phyloP scores from a whole-genome alignment of 306 rosid genomes.

The Potentilla sterilis region DNA sequence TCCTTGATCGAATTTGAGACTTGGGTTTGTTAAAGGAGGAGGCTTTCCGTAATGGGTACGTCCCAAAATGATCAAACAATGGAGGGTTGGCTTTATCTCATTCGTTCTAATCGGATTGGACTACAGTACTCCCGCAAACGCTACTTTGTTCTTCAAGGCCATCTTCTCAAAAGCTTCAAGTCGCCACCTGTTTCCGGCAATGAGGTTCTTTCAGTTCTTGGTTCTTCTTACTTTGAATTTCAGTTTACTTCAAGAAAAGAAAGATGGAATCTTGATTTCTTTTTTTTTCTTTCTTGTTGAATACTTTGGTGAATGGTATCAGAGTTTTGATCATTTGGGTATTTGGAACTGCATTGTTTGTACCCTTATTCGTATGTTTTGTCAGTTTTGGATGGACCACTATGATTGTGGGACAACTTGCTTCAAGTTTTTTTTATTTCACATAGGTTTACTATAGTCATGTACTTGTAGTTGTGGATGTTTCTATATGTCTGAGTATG shows the following conservation, averaged over 20 bases:
- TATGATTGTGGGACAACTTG: neutral
- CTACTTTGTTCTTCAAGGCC: conserved; percentile 63
- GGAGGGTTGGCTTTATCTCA: conserved; percentile 80
- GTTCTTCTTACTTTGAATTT: neutral
- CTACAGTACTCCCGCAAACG: conserved; percentile 72
- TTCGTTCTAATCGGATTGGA: conserved; percentile 69
- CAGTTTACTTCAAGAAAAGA: neutral
- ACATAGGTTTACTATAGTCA: too few relatives aligned
- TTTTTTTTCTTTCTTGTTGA: neutral
- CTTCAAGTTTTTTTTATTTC: neutral
- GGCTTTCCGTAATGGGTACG: conserved; percentile 24
- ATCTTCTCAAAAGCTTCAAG: conserved; percentile 68
- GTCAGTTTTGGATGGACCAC: conserved; percentile 1
- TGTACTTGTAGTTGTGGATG: too few relatives aligned
- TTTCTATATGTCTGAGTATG: neutral
- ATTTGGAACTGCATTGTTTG: neutral
- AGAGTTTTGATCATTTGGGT: neutral
- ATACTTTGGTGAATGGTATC: neutral
- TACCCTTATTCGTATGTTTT: neutral
- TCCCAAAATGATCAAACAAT: conserved; percentile 43
- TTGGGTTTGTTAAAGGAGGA: conserved; percentile 4
- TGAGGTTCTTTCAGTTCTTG: conserved; percentile 38
- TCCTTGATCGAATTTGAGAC: neutral
- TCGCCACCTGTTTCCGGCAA: conserved; percentile 53
- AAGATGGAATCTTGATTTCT: neutral